Percentiles rank a stretch among this genome's conserved stretches.
phyloP scores from a whole-genome alignment of 2,329 filamentous ascomycete genomes.

The Xylaria sp. region DNA sequence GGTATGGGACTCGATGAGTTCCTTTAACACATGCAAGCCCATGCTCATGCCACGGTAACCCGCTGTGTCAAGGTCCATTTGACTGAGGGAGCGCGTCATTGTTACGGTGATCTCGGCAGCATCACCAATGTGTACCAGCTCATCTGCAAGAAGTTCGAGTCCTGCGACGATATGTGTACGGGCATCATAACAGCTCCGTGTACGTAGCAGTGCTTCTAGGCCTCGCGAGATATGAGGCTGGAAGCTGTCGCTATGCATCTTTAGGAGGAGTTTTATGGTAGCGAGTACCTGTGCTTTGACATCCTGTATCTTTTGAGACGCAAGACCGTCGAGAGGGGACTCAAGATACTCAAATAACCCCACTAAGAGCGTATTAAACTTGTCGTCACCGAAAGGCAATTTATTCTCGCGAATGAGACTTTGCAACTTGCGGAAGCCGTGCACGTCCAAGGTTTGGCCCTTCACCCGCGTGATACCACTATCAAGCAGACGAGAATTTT shows the following conservation, averaged over 20 bases:
- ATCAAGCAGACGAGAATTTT: conserved; percentile 72
- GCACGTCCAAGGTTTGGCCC: conserved; percentile 77
- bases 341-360: conserved; percentile 80
- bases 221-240: conserved; percentile 74
- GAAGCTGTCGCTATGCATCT: conserved; percentile 73
- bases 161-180: conserved; percentile 78
- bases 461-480: conserved; percentile 81
- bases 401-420: conserved; percentile 75
- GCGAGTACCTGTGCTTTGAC: conserved; percentile 79
- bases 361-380: conserved; percentile 73
- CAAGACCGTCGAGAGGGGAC: conserved; percentile 64
- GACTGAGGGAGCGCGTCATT: conserved; percentile 62
- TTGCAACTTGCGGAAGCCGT: conserved; percentile 83
- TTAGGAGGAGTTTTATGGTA: conserved; percentile 78
- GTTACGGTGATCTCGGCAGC: conserved; percentile 68
- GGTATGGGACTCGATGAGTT: conserved; percentile 63
- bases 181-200: conserved; percentile 73
- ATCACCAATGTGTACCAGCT: conserved; percentile 74
- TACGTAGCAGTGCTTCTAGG: conserved; percentile 73
- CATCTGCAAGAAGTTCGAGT: conserved; percentile 77
- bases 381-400: conserved; percentile 72
- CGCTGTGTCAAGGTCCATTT: conserved; percentile 56
- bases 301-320: conserved; percentile 74
- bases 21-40: conserved; percentile 71
- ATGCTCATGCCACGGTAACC: conserved; percentile 68